Base-by-base conservation (phyloP, 148 eudicot species). In the Amaranthus hypochondriacus region DNA sequence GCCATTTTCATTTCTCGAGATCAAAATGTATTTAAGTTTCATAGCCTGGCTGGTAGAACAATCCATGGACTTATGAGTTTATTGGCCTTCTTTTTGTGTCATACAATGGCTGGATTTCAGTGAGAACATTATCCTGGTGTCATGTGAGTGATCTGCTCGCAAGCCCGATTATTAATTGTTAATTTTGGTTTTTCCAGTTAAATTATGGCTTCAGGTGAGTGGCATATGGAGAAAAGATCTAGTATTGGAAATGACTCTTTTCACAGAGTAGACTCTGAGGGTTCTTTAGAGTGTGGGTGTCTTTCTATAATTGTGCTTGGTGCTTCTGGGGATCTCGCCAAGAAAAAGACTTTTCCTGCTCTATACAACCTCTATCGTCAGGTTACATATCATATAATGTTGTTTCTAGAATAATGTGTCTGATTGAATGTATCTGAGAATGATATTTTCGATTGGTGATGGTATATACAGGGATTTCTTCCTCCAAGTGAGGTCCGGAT, bases 251-350 rank as follows among this genome's bases (percentile, higher is more conserved):
- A 13, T 11, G 92, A 93, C 11, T 81, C 87, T 5, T 77, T 75
- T 4, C 10, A 75, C 7, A 65, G 14, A 47, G 73, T 53, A 48
- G 87, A 80, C 21, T 28, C 77, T 50, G 90, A 73, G 13, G 71
- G 48, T 72, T 73, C 70, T 18, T 72, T 72, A 5, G 98, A 92
- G 82, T 78, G 81, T 69, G 97, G 93, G 6, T 84, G 88, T 52
- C 90, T 95, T 51, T 89, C 92, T 10, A 85, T 95, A 46, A 67
- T 87, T 62, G 98, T 95, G 66, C 93, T 95, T 7, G 98, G 98
- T 55, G 98, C 98, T 82, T 95, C 98, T 0, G 98, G 98, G 59
- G 98, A 95, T 90, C 98, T 95, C 79, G 98, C 98, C 28, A 95
- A 89, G 90, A 95, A 95, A 84, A 95, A 95, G 84, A 95, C 98